Base-by-base conservation (phyloP, 495 filamentous ascomycete species). In the Penicillium lagena region DNA sequence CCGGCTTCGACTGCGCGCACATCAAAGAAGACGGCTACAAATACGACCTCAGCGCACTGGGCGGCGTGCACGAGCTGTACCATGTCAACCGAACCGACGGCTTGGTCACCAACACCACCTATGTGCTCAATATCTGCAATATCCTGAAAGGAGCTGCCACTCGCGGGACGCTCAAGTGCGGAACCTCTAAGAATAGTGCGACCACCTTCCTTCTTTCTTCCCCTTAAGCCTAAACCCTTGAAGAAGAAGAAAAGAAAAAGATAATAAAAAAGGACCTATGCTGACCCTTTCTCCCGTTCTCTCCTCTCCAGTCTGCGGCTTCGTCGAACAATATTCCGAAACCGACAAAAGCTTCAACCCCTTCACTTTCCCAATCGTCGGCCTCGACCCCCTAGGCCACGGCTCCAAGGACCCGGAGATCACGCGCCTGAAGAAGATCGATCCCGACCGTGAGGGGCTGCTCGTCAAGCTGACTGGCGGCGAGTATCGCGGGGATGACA, bases 81-180 rank as follows among this genome's bases (percentile, higher is more conserved):
- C 75, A 79, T 45, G 64, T 66, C 39, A 64, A 74, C 36, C 68
- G 77, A 17, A 62, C 65, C 2, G 78, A 73, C 0, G 67, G 56
- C 2, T 69, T 52, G 40, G 52, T 64, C 27, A 63, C 55, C 7
- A 95, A 95, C 55, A 89, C 81, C 7, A 96, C 87, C 8, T 96
- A 90, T 66, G 87, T 86, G n/a, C 60, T 98, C 31, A 87, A 96
- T 52, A 75, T 96, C 39, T 98, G 93, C 64, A 66, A 67, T 31
- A 70, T 74, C 12, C 66, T 98, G 35, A 68, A 70, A 45, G 69
- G 74, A 42, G 73, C 68, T 29, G 68, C 36, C 64, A 86, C 33
- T 55, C 79, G 60, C 82, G 89, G 64, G 65, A 76, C n/a, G 55
- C 67, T 51, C 76, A 82, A 48, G 68, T 85, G 48, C 66, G 80